These are phyloP conservation scores for Suillus subaureus DNA, from an alignment of 768 basidiomycete species.

Conservation along the genomic window DNA sequence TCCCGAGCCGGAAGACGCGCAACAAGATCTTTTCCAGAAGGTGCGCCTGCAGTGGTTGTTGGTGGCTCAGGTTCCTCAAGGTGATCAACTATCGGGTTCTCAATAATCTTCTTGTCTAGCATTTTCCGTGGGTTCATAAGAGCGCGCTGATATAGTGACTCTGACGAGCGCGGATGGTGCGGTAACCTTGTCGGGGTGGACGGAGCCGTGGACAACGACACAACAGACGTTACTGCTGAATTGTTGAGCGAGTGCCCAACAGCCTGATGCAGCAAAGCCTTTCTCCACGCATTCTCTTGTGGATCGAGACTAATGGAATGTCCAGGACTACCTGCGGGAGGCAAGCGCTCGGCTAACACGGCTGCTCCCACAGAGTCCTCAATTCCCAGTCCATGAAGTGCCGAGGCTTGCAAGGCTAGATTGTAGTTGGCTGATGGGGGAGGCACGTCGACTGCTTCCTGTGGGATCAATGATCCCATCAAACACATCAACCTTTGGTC, in stretches of 20 bases:
- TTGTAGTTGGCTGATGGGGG: conserved; percentile 68
- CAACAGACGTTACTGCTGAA: conserved; percentile 47
- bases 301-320: conserved; percentile 51
- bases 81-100: conserved; percentile 39
- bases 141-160: conserved; percentile 24
- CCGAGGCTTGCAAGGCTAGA: conserved; percentile 76
- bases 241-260: conserved; percentile 75
- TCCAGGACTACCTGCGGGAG: conserved; percentile 65
- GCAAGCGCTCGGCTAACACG: conserved; percentile 72
- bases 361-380: conserved; percentile 77
- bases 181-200: conserved; percentile 42
- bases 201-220: conserved; percentile 28
- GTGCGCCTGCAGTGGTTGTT: conserved; percentile 13
- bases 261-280: conserved; percentile 72
- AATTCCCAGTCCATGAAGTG: conserved; percentile 70
- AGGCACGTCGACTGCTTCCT: conserved; percentile 79
- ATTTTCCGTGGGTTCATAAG: conserved; percentile 27
- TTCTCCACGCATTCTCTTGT: conserved; percentile 73
- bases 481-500: conserved; percentile 37
- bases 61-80: conserved; percentile 34
- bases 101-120: conserved; percentile 48
- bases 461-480: conserved; percentile 80
- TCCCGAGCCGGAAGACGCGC: conserved; percentile 31
- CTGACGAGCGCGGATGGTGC: conserved; percentile 23
- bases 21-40: conserved; percentile 14